Evolutionary conservation across 2,329 filamentous ascomycete species (phyloP).

Genomic region (Phoma herbarum): DNA sequence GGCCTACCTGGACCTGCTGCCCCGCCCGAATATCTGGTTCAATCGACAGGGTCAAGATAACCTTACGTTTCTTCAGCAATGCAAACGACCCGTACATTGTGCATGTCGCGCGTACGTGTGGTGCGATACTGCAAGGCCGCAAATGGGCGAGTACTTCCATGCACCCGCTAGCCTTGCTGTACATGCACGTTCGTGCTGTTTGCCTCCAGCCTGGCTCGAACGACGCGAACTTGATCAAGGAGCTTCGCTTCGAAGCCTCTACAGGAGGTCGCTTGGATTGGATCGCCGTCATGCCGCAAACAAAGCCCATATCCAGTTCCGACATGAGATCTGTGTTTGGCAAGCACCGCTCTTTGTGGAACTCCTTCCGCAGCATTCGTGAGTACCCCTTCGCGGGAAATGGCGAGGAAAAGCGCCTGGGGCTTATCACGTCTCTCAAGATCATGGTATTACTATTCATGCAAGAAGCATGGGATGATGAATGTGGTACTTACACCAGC

Average conservation of each 20-base stretch:
- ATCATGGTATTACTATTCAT: slow-evolving; percentile 16
- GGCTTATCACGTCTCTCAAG: slow-evolving; percentile 5
- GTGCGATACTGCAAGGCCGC: slow-evolving; percentile 15
- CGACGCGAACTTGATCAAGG: neutral
- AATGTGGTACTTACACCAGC: slow-evolving; percentile 9
- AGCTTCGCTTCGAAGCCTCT: slow-evolving; percentile 4
- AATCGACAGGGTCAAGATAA: slow-evolving; percentile 6
- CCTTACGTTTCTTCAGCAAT: slow-evolving; percentile 18
- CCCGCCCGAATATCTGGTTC: slow-evolving; percentile 5
- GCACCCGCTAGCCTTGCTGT: slow-evolving; percentile 13
- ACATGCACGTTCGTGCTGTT: slow-evolving; percentile 12
- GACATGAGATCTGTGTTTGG: slow-evolving; percentile 15
- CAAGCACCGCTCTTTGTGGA: slow-evolving; percentile 20
- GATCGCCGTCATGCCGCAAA: neutral
- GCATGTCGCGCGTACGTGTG: slow-evolving; percentile 16
- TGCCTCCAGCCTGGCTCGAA: slow-evolving; percentile 5
- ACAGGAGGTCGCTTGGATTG: neutral
- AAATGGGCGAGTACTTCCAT: slow-evolving; percentile 9
- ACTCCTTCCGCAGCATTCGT: slow-evolving; percentile 15
- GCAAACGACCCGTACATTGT: slow-evolving; percentile 16
- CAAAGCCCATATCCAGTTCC: neutral
- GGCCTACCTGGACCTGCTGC: slow-evolving; percentile 20
- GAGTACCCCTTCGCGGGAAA: slow-evolving; percentile 9
- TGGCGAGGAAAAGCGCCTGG: neutral
- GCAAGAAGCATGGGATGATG: slow-evolving; percentile 18